Base-by-base conservation (phyloP, 306 rosid genomes). In the Sicyos baderoa region DNA sequence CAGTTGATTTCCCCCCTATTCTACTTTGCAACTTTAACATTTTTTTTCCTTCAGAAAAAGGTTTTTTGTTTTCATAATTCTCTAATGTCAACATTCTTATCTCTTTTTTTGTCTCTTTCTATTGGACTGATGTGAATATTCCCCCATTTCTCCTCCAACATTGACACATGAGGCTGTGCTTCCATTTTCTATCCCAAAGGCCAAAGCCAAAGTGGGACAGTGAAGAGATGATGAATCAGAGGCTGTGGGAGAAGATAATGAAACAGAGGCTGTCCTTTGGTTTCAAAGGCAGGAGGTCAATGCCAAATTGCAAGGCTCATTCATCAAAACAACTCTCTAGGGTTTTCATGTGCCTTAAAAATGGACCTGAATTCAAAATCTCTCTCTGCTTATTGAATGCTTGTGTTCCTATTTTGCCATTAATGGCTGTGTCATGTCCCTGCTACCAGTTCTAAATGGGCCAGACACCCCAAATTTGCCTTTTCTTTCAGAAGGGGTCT, bases 81-180 rank as follows among this genome's bases (percentile, higher is more conserved):
- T 42, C 3, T 10, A 5, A 66, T 45, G 71, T 66, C 55, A 47
- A 47, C 2, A 45, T 66, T 14, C 71, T 66, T 47, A 22, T 66
- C 71, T 45, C 14, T 25, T 64, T 66, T 27, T 66, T 66, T 22
- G 40, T 66, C 71, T 5, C 40, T 54, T 47, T 66, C 14, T 27
- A 25, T 18, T 66, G 11, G 5, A 4, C 2, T 1, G 35, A 29
- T 29, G 2, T 29, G 5, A 29, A 29, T 29, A 29, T 29, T 29
- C 35, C 4, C 44, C 44, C 21, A 65, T 42, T 37, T 40, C 25
- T 19, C 35, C 22, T 0, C 32, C 10, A 64, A 18, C 17, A 42
- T 42, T 64, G 70, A 42, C 70, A 64, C 49, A 18, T 64, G 52
- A 66, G 71, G 71, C 71, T 66, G 55, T 66, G 71, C 55, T 45